A percentile compares a stretch with the other conserved stretches of the same genome.
These are phyloP conservation scores for Stagonosporopsis cucurbitacearum DNA, from an alignment of 2,329 filamentous ascomycete genomes.

Conservation along the genomic window DNA sequence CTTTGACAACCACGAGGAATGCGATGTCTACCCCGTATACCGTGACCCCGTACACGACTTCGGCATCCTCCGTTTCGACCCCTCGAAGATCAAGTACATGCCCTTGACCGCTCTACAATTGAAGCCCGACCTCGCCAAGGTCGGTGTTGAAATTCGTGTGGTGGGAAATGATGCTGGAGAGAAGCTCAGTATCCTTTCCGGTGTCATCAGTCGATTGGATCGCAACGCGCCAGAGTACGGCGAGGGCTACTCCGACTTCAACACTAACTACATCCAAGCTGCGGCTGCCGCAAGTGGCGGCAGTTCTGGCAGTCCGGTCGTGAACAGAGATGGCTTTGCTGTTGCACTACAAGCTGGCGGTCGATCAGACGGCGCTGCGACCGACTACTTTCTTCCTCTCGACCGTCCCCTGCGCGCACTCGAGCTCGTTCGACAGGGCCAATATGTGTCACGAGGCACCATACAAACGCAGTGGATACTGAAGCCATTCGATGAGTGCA, in stretches of 20 bases:
- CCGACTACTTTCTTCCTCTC: conserved; percentile 94
- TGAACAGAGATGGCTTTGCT: conserved; percentile 91
- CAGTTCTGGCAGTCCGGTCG: conserved; percentile 96
- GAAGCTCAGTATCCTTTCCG: conserved; percentile 96
- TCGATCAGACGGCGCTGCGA: conserved; percentile 90
- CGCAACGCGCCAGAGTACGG: conserved; percentile 95
- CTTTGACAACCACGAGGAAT: conserved; percentile 97
- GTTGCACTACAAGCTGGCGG: conserved; percentile 94
- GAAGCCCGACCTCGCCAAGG: conserved; percentile 82
- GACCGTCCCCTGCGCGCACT: conserved; percentile 89
- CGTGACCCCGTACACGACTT: conserved; percentile 99
- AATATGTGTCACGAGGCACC: conserved; percentile 85
- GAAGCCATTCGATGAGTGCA: conserved; percentile 97
- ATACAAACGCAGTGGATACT: conserved; percentile 97
- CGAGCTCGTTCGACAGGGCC: conserved; percentile 78
- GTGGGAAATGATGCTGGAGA: conserved; percentile 99
- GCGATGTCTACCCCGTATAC: conserved; percentile 95
- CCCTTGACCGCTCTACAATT: conserved; percentile 79
- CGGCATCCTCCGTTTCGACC: conserved; percentile 94
- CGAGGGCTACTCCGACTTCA: conserved; percentile 98
- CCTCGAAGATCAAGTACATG: conserved; percentile 97
- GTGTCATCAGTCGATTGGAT: conserved; percentile 94
- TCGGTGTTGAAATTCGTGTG: conserved; percentile 93
- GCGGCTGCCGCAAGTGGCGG: conserved; percentile 96
- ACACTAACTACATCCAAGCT: conserved; percentile 94